A percentile compares a stretch with the other conserved stretches of the same genome.
Conservation (phyloP, 768 basidiomycete genomes). For the Naganishia randhawae region DNA sequence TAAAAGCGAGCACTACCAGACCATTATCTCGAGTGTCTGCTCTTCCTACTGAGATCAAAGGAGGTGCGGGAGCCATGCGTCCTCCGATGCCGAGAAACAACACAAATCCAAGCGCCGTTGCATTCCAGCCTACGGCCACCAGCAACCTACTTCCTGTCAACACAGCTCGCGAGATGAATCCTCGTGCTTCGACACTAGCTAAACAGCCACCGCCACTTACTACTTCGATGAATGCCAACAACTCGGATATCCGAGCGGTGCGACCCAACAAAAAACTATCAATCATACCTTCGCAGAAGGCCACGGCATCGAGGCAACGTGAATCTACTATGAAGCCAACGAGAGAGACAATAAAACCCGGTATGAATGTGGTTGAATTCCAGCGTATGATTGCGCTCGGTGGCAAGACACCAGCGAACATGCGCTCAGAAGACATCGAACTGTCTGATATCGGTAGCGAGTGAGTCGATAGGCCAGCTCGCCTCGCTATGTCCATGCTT, state of each 20-base stretch:
- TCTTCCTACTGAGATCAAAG: conserved; percentile 14
- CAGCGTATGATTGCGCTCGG: conserved; percentile 17
- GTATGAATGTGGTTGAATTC: conserved; percentile 14
- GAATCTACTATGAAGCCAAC: conserved; percentile 26
- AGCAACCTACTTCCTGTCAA: neutral
- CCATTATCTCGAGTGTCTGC: neutral
- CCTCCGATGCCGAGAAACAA: conserved; percentile 10
- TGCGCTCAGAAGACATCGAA: conserved; percentile 57
- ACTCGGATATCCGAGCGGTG: conserved; percentile 8
- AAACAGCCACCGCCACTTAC: conserved; percentile 16
- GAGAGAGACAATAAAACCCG: conserved; percentile 26
- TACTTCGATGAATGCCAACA: conserved; percentile 14
- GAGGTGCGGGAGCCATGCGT: conserved; percentile 12
- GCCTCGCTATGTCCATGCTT: neutral
- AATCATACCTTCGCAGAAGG: conserved; percentile 15
- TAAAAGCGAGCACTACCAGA: conserved; percentile 7
- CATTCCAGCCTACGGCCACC: neutral
- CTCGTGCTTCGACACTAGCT: neutral
- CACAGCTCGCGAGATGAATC: neutral
- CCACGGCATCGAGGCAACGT: neutral
- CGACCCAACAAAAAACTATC: conserved; percentile 12
- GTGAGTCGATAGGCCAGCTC: conserved; percentile 37
- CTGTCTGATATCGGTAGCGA: conserved; percentile 94
- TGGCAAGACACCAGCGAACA: conserved; percentile 24
- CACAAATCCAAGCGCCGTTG: conserved; percentile 3